Percentiles rank a stretch among this genome's conserved stretches.
Evolutionary conservation across 2,329 filamentous ascomycete species (phyloP).

Genomic region (Endothia cerciana): DNA sequence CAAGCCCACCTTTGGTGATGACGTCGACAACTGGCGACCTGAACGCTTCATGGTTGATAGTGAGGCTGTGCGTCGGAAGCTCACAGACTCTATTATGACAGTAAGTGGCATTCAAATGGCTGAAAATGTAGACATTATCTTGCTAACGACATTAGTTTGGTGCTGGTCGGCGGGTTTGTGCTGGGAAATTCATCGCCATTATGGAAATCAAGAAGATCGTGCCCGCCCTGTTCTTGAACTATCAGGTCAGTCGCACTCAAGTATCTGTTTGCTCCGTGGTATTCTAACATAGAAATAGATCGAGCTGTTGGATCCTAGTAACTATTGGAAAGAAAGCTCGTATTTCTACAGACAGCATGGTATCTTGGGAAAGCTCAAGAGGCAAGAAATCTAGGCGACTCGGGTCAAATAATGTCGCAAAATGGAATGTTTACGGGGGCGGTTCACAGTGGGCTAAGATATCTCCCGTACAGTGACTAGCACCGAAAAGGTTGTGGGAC

Average conservation of each 20-base stretch:
- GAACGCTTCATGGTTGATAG: conserved; percentile 42
- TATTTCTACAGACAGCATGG: conserved; percentile 4
- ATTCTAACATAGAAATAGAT: not conserved
- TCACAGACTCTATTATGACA: conserved; percentile 28
- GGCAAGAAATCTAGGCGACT: not conserved
- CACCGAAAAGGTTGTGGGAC: too few relatives aligned
- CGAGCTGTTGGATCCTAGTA: not conserved
- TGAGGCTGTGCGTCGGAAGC: conserved; percentile 11
- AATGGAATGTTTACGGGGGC: not conserved
- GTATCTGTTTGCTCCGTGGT: not conserved
- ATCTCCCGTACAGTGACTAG: not conserved
- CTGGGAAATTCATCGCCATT: conserved; percentile 35
- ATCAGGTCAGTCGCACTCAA: not conserved
- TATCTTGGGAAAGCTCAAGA: not conserved
- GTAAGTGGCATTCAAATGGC: conserved; percentile 16
- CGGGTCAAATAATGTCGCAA: not conserved
- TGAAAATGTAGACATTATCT: too few relatives aligned
- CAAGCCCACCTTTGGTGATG: conserved; percentile 58
- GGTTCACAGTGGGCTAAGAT: not conserved
- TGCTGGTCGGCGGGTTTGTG: conserved; percentile 34
- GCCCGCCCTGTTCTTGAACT: conserved; percentile 4
- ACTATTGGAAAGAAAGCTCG: conserved; percentile 5
- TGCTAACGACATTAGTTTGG: conserved; percentile 30
- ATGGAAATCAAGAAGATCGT: conserved; percentile 30
- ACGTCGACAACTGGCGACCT: conserved; percentile 59